Percentiles rank a stretch among this genome's conserved stretches.
Conservation (phyloP, 2,329 filamentous ascomycete genomes). For the Penicillium palitans region DNA sequence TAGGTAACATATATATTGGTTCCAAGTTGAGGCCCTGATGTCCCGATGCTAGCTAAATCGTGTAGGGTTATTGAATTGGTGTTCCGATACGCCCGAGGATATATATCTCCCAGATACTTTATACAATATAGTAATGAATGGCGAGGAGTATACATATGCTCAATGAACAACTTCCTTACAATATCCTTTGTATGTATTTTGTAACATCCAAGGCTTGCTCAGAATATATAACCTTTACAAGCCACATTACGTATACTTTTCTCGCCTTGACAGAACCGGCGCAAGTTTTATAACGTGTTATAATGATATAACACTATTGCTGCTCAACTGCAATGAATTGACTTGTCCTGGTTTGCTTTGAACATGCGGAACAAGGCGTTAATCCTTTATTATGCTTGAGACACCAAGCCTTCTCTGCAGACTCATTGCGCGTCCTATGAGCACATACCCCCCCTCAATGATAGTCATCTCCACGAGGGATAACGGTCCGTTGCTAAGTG, state of each 20-base stretch:
- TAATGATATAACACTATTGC: background rate
- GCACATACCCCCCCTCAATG: background rate
- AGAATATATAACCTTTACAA: background rate
- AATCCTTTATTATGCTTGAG: no score
- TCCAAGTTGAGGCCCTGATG: background rate
- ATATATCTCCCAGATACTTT: background rate
- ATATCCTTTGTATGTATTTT: background rate
- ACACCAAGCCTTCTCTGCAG: background rate
- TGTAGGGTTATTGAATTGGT: background rate
- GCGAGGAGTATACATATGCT: background rate
- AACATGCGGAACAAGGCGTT: background rate
- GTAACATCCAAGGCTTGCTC: background rate
- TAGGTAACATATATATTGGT: background rate
- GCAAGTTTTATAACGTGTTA: background rate
- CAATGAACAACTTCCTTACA: background rate
- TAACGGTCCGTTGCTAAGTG: constrained; percentile 1
- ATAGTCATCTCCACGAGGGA: background rate
- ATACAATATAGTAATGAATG: background rate
- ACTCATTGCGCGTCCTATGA: background rate
- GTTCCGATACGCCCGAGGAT: background rate
- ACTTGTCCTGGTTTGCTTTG: background rate
- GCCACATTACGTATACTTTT: background rate
- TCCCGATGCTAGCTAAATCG: background rate
- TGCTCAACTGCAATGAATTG: background rate
- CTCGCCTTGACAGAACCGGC: background rate